Base-by-base conservation (phyloP, 2,329 filamentous ascomycete genomes). In the Sporothrix schenckii region DNA sequence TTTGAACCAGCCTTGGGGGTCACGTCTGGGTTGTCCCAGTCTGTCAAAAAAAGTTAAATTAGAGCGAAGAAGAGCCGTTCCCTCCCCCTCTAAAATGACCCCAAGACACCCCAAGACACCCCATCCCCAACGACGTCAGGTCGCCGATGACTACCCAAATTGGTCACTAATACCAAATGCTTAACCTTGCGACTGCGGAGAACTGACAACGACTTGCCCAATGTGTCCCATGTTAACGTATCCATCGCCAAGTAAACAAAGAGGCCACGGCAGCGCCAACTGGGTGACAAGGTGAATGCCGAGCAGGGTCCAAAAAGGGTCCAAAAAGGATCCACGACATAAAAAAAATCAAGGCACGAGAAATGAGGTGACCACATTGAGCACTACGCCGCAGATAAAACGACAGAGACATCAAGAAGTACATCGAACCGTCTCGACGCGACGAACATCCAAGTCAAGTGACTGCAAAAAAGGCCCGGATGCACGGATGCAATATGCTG, bases 21-120 rank as follows among this genome's bases (percentile, higher is more conserved):
- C 27, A 34, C 44, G 10, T 10, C 13, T 52, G 56, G 47, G 44
- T 6, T 6, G n/a, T 39, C 30, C 21, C 27, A 30, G 27, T 30
- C 27, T 30, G 27, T 30, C 27, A 30, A 30, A 30, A 66, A 66
- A 49, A 21, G 50, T 72, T 69, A 72, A 71, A 72, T 72, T 72
- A 71, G 49, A 72, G 72, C 72, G 72, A 72, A 66, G 70, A 70
- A 70, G 66, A 71, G 72, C 72, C 69, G 71, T 70, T 44, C n/a
- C 39, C 39, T 24, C n/a, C n/a, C n/a, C 34, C 34, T 24, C 24
- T 19, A 13, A 34, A 39, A n/a, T 19, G 30, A 39, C 34, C 39
- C 19, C 19, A 44, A 44, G 11, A 13, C 19, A 6, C 58, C 58
- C 58, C 16, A 41, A 58, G 44, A 11, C 30, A n/a, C 54, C 54